phyloP scores from a whole-genome alignment of 108 stramenopile species.

The Mayamaea pseudoterrestris region DNA sequence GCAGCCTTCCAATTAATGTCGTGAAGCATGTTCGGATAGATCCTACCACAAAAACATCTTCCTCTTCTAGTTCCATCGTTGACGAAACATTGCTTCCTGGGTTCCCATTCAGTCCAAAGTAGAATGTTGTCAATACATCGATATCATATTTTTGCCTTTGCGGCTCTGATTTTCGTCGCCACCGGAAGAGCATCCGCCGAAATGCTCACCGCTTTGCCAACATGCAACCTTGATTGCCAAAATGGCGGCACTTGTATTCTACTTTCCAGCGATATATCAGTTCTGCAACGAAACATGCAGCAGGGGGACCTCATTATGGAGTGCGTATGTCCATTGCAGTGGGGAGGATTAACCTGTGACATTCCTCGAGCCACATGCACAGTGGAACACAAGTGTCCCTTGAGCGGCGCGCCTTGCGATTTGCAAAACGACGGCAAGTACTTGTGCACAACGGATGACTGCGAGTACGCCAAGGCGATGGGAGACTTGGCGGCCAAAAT shows the following conservation, averaged over 20 bases:
- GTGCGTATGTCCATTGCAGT: constrained; percentile 35
- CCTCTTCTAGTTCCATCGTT: too few species aligned
- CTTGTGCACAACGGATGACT: constrained; percentile 27
- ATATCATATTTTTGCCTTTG: too few species aligned
- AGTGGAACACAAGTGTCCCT: background rate
- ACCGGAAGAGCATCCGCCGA: too few species aligned
- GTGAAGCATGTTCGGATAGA: too few species aligned
- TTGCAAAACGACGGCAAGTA: background rate
- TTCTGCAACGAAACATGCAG: constrained; percentile 20
- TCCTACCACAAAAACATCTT: too few species aligned
- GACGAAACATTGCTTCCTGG: too few species aligned
- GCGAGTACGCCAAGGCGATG: constrained; percentile 23
- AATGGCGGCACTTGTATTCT: constrained; percentile 46
- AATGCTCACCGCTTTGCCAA: too few species aligned
- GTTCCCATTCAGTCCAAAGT: too few species aligned
- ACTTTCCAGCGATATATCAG: constrained; percentile 12
- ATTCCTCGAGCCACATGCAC: background rate
- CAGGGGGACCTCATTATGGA: constrained; percentile 29
- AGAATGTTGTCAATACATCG: too few species aligned
- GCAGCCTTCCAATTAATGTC: too few species aligned
- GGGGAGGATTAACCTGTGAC: constrained; percentile 30
- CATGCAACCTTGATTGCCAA: constrained; percentile 34
- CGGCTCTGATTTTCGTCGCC: too few species aligned
- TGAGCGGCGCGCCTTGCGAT: constrained; percentile 3
- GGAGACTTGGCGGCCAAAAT: constrained; percentile 25